Percentiles rank a stretch among this genome's conserved stretches.
Conservation (phyloP, 345 rosid genomes). For the Eutrema japonicum region DNA sequence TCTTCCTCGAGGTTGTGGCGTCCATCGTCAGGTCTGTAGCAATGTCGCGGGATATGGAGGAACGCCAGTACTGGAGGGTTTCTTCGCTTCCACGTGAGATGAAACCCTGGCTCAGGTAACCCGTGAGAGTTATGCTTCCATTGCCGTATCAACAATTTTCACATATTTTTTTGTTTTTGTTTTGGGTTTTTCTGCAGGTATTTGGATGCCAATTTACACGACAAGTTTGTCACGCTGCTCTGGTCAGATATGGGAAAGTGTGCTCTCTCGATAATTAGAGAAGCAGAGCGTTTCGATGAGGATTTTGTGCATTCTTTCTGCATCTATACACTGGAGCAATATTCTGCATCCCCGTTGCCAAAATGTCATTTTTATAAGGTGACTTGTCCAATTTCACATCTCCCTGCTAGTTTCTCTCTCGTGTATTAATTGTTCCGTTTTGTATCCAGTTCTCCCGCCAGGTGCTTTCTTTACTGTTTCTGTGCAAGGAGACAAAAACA, state of each 20-base stretch:
- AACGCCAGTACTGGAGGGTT: too few species aligned
- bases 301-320: background rate
- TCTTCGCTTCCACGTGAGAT: too few species aligned
- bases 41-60: too few species aligned
- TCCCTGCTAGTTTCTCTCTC: background rate
- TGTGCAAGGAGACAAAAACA: slow-evolving; percentile 8
- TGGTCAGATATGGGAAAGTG: slow-evolving; percentile 19
- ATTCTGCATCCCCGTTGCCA: slow-evolving; percentile 9
- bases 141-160: too few species aligned
- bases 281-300: slow-evolving; percentile 12
- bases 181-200: background rate
- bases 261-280: slow-evolving; percentile 19
- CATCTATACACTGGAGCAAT: background rate
- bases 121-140: too few species aligned
- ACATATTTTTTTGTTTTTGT: too few species aligned
- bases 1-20: too few species aligned
- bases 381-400: background rate
- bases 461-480: slow-evolving; percentile 6
- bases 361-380: slow-evolving; percentile 20
- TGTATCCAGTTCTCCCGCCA: slow-evolving; percentile 1
- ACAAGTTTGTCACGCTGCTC: background rate
- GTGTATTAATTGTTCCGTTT: background rate
- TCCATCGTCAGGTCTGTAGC: too few species aligned
- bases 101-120: too few species aligned
- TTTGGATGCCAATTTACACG: background rate